Evolutionary conservation across 2,329 filamentous ascomycete genomes (phyloP).

Genomic region (Microthyrium microscopicum): DNA sequence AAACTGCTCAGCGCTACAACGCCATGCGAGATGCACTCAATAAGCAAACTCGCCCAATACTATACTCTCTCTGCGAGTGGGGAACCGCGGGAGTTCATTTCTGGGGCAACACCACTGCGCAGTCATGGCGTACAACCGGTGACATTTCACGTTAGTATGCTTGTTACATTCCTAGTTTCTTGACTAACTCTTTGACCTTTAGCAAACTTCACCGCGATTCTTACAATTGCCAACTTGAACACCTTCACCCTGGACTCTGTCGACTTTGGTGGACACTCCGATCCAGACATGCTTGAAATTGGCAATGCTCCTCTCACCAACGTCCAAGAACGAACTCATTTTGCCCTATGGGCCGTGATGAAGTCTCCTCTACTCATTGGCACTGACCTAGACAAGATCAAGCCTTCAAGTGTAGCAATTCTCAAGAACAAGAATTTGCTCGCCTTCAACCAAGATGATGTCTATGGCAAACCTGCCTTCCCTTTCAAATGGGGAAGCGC

Average conservation of each 20-base stretch:
- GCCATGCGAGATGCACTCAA: slow-evolving; percentile 37
- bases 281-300: slow-evolving; percentile 25
- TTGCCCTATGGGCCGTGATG: slow-evolving; percentile 25
- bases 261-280: slow-evolving; percentile 22
- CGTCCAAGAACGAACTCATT: slow-evolving; percentile 19
- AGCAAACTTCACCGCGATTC: slow-evolving; percentile 11
- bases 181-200: not conserved
- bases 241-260: slow-evolving; percentile 19
- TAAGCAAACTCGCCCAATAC: slow-evolving; percentile 27
- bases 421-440: slow-evolving; percentile 25
- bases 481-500: slow-evolving; percentile 33
- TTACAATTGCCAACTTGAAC: slow-evolving; percentile 22
- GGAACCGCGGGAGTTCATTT: slow-evolving; percentile 32
- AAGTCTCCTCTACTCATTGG: slow-evolving; percentile 29
- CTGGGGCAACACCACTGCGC: slow-evolving; percentile 34
- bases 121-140: slow-evolving; percentile 22
- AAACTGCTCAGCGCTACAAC: slow-evolving; percentile 29
- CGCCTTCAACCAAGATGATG: slow-evolving; percentile 28
- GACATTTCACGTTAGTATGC: slow-evolving; percentile 12
- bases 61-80: slow-evolving; percentile 39
- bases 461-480: slow-evolving; percentile 22
- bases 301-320: slow-evolving; percentile 10
- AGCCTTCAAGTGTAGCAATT: slow-evolving; percentile 22
- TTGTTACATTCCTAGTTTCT: not conserved
- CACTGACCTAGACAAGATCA: slow-evolving; percentile 20